Evolutionary conservation across 768 basidiomycete genomes (phyloP).

Genomic region (Lactifluus pinguis): DNA sequence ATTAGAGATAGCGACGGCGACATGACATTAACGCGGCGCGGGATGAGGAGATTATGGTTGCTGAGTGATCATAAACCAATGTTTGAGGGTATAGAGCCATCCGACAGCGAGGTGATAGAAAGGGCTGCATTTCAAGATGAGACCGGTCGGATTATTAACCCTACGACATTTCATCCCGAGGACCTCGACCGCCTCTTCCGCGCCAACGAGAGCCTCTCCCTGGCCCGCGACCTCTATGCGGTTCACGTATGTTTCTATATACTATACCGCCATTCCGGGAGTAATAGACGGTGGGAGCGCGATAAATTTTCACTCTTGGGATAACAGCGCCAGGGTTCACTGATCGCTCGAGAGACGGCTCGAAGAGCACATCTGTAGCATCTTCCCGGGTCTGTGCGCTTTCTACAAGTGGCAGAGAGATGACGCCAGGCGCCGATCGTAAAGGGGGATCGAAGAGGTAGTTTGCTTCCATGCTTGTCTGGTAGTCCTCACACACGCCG

Average conservation of each 20-base stretch:
- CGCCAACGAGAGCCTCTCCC: background rate
- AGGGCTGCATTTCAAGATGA: background rate
- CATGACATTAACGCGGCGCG: background rate
- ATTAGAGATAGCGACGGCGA: background rate
- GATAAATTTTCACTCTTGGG: slow-evolving; percentile 5
- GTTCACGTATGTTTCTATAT: background rate
- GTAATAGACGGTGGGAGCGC: background rate
- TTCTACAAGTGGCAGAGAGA: background rate
- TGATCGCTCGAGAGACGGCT: background rate
- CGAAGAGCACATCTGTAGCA: slow-evolving; percentile 6
- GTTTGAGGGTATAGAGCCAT: background rate
- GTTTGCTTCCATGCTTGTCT: background rate
- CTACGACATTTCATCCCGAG: background rate
- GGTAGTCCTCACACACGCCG: background rate
- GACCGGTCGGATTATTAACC: background rate
- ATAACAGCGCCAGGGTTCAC: background rate
- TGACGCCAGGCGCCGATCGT: background rate
- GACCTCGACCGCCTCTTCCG: background rate
- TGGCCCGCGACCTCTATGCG: background rate
- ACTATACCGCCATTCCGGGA: background rate
- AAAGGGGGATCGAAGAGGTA: slow-evolving; percentile 1
- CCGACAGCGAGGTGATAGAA: background rate
- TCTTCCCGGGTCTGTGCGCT: slow-evolving; percentile 8
- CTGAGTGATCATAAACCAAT: background rate
- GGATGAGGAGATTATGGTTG: background rate